Percentiles rank a stretch among this genome's conserved stretches.
Evolutionary conservation across 768 basidiomycete genomes (phyloP).

Genomic region (Flagelloscypha sp.): DNA sequence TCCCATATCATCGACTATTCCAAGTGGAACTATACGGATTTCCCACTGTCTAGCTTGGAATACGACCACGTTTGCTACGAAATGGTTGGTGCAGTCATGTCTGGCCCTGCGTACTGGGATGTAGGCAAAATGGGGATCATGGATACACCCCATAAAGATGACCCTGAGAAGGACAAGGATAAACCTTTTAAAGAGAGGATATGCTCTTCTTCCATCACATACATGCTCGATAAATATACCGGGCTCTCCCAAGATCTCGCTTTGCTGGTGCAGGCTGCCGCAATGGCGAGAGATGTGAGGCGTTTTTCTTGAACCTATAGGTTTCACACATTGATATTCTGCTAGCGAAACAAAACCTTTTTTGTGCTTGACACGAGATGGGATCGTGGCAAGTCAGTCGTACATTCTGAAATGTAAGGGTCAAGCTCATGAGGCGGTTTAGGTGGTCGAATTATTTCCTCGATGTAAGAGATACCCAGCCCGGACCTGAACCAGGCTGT

Average conservation of each 20-base stretch:
- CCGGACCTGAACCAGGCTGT: conserved; percentile 60
- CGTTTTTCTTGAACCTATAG: conserved; percentile 1
- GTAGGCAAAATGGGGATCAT: conserved; percentile 18
- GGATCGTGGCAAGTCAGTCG: conserved; percentile 60
- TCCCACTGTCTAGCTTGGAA: conserved; percentile 49
- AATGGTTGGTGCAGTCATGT: conserved; percentile 36
- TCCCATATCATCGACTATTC: conserved; percentile 33
- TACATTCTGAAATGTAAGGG: neutral
- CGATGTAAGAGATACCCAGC: conserved; percentile 40
- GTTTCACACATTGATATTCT: conserved; percentile 1
- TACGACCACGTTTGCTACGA: conserved; percentile 52
- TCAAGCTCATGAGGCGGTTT: conserved; percentile 2
- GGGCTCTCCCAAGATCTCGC: conserved; percentile 62
- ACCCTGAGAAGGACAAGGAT: conserved; percentile 15
- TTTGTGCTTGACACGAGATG: conserved; percentile 64
- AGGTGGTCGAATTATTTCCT: conserved; percentile 67
- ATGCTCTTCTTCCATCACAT: conserved; percentile 62
- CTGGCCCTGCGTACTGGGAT: conserved; percentile 48
- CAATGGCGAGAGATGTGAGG: conserved; percentile 55
- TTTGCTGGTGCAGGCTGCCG: conserved; percentile 58
- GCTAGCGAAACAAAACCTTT: conserved; percentile 55
- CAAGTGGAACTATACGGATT: conserved; percentile 49
- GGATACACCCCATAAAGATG: conserved; percentile 28
- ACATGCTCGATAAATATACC: conserved; percentile 59
- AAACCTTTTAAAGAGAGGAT: conserved; percentile 13